Conservation (phyloP, 2,329 filamentous ascomycete genomes). For the Pseudocercospora ulei region DNA sequence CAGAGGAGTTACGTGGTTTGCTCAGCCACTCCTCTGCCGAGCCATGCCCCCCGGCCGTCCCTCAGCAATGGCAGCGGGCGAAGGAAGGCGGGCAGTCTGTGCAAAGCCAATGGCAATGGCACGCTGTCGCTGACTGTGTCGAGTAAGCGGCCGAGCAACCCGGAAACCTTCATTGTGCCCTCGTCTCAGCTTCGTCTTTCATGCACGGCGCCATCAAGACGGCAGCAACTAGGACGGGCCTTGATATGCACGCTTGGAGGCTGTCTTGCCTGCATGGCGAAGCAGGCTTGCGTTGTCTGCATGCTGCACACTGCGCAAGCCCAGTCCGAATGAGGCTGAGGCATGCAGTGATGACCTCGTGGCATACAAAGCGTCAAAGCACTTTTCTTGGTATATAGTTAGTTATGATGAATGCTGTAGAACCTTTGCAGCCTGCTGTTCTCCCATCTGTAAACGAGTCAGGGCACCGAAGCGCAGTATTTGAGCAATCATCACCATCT, state of each 20-base stretch:
- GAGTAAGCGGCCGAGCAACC: background rate
- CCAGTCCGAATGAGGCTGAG: background rate
- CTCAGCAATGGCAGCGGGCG: background rate
- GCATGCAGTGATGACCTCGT: slow-evolving; percentile 1
- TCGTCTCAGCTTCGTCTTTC: slow-evolving; percentile 5
- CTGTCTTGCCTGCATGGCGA: slow-evolving; percentile 14
- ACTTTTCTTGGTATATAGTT: too few relatives aligned
- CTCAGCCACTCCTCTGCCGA: slow-evolving; percentile 6
- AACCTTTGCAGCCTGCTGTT: background rate
- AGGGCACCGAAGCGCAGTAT: slow-evolving; percentile 1
- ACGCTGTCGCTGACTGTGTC: background rate
- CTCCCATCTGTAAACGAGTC: background rate
- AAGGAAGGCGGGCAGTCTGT: slow-evolving; percentile 1
- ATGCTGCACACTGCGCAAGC: slow-evolving; percentile 8
- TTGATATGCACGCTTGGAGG: slow-evolving; percentile 4
- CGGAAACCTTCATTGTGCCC: background rate
- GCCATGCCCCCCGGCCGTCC: slow-evolving; percentile 2
- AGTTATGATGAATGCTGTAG: slow-evolving; percentile 1
- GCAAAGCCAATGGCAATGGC: background rate
- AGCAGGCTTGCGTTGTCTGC: slow-evolving; percentile 13
- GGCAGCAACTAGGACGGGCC: slow-evolving; percentile 5
- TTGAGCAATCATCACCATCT: background rate
- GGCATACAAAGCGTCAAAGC: slow-evolving; percentile 1
- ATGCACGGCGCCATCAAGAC: slow-evolving; percentile 1
- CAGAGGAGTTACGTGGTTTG: slow-evolving; percentile 4